These are phyloP conservation scores for Psilocybe azurescens DNA, from an alignment of 768 basidiomycete genomes.

Conservation along the genomic window DNA sequence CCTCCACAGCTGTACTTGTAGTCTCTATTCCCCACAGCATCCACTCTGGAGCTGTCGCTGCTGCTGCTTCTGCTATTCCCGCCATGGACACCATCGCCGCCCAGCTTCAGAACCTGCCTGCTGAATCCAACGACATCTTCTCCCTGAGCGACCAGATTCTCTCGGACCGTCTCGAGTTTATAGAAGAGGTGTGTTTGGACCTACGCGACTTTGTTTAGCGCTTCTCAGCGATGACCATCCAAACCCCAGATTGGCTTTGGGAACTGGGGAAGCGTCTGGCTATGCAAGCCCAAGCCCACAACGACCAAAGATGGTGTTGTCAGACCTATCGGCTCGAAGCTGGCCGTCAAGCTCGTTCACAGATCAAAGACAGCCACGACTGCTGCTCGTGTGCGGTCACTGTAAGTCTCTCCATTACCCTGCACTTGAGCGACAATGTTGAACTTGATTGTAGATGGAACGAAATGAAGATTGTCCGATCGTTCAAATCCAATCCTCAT, in stretches of 20 bases:
- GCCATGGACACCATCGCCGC: constrained; percentile 43
- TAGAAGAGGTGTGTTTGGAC: constrained; percentile 64
- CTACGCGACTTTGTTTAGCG: constrained; percentile 6
- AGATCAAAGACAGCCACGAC: constrained; percentile 84
- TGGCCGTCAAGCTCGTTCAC: constrained; percentile 95
- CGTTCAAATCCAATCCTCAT: constrained; percentile 84
- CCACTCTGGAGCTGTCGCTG: constrained; percentile 18
- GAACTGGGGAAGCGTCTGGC: constrained; percentile 94
- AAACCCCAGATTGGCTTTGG: constrained; percentile 80
- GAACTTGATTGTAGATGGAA: constrained; percentile 70
- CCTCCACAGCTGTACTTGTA: constrained; percentile 63
- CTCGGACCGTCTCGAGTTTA: constrained; percentile 72
- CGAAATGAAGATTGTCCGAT: constrained; percentile 94
- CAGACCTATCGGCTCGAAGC: constrained; percentile 53
- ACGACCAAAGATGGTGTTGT: constrained; percentile 37
- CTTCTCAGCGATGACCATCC: constrained; percentile 9
- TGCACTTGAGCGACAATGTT: background rate
- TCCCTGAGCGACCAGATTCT: constrained; percentile 76
- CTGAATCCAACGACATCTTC: constrained; percentile 64
- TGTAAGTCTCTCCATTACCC: constrained; percentile 53
- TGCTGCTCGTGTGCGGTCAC: constrained; percentile 85
- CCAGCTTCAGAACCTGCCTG: constrained; percentile 33
- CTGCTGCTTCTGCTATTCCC: constrained; percentile 29
- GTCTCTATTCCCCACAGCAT: constrained; percentile 41
- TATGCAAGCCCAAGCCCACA: constrained; percentile 66